A percentile compares a stretch with the other conserved stretches of the same genome.
Evolutionary conservation across 2,329 filamentous ascomycete genomes (phyloP).

Genomic region (Dactylonectria macrodidyma): DNA sequence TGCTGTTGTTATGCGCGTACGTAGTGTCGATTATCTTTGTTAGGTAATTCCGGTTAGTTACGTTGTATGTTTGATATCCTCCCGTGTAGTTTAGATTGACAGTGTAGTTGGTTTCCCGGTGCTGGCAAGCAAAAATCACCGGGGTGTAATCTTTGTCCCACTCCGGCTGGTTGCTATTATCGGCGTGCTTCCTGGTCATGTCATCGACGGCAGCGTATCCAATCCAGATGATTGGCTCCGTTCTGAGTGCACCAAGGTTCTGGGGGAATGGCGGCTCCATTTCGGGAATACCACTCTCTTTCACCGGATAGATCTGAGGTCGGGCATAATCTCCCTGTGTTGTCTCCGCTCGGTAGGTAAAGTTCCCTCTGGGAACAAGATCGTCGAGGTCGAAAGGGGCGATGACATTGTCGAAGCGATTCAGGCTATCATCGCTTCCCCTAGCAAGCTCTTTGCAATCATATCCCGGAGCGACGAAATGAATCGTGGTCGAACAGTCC

Average conservation of each 20-base stretch:
- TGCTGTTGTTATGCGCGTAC: background rate
- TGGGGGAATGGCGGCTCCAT: slow-evolving; percentile 21
- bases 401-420: slow-evolving; percentile 13
- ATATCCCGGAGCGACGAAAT: slow-evolving; percentile 42
- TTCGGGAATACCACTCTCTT: slow-evolving; percentile 8
- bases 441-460: slow-evolving; percentile 37
- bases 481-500: slow-evolving; percentile 41
- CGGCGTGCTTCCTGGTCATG: slow-evolving; percentile 18
- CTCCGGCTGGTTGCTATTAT: background rate
- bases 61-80: slow-evolving; percentile 34
- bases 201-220: slow-evolving; percentile 36
- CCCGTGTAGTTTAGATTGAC: slow-evolving; percentile 36
- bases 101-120: slow-evolving; percentile 42
- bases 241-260: slow-evolving; percentile 36
- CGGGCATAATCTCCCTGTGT: slow-evolving; percentile 36
- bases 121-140: slow-evolving; percentile 39
- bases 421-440: slow-evolving; percentile 9
- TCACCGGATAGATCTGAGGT: slow-evolving; percentile 27
- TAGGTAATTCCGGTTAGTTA: slow-evolving; percentile 30
- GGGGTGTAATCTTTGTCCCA: slow-evolving; percentile 39
- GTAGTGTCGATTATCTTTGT: slow-evolving; percentile 41
- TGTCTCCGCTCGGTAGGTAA: slow-evolving; percentile 33
- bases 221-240: slow-evolving; percentile 41
- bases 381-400: slow-evolving; percentile 37
- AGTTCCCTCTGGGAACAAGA: slow-evolving; percentile 32